These are phyloP conservation scores for Verticillium zaregamsianum DNA, from an alignment of 2,329 filamentous ascomycete genomes.

Conservation along the genomic window DNA sequence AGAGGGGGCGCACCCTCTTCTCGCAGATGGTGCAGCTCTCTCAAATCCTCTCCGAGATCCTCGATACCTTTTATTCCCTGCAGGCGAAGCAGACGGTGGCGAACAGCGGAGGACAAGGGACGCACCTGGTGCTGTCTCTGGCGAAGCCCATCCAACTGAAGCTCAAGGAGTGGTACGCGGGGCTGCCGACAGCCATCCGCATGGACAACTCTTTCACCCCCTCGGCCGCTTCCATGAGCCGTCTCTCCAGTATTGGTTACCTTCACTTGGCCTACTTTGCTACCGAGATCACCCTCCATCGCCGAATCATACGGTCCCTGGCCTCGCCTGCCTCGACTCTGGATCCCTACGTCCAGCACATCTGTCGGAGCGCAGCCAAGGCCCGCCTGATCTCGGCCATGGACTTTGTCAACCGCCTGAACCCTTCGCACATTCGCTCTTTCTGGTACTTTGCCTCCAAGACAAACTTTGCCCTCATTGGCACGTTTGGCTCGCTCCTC, in stretches of 20 bases:
- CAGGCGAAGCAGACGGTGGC: constrained; percentile 67
- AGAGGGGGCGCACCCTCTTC: constrained; percentile 67
- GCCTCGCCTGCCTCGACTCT: constrained; percentile 36
- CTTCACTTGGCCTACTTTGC: constrained; percentile 91
- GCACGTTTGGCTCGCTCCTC: constrained; percentile 85
- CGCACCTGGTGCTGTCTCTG: constrained; percentile 66
- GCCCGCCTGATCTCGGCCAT: constrained; percentile 92
- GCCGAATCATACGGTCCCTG: constrained; percentile 83
- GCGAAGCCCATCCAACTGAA: constrained; percentile 81
- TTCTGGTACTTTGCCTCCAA: constrained; percentile 92
- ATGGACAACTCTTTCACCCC: constrained; percentile 58
- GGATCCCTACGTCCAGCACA: constrained; percentile 82
- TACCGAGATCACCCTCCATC: constrained; percentile 88
- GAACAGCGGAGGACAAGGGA: constrained; percentile 64
- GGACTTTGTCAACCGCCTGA: constrained; percentile 94
- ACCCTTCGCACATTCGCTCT: constrained; percentile 76
- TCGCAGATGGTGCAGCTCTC: constrained; percentile 72
- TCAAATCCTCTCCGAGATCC: constrained; percentile 72
- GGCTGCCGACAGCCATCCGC: constrained; percentile 57
- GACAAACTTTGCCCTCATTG: constrained; percentile 90
- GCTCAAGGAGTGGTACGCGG: constrained; percentile 77
- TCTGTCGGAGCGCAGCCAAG: constrained; percentile 90
- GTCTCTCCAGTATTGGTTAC: constrained; percentile 64
- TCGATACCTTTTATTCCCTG: constrained; percentile 79
- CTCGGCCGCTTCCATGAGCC: constrained; percentile 31